Base-by-base conservation (phyloP, 129 eudicot species). In the Silybum marianum region DNA sequence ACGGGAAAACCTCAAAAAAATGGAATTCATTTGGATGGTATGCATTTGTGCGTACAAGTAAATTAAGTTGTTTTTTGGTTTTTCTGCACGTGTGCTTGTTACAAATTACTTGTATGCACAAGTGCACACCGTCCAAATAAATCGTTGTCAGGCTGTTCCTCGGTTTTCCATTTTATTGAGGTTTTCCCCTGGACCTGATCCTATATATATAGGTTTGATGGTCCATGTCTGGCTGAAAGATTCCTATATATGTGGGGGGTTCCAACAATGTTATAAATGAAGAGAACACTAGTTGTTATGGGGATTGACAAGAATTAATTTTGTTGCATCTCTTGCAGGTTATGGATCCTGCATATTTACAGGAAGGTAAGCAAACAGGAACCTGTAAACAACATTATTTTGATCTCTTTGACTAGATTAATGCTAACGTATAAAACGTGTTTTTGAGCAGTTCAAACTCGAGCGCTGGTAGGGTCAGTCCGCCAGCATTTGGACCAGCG, bases 261-360 rank as follows among this genome's bases (percentile, higher is more conserved):
- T 46, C 18, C 68, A 36, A 25, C 51, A 25, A 69, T 13, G 25
- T 44, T 12, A 12, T n/a, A 69, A 21, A 79, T 8, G 22, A 71
- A 13, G 2, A 3, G 25, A 48, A 25, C 19, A 69, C 70, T 23
- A 46, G 39, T 7, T 18, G 19, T 69, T 28, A 51, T 46, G 32
- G 28, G 19, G 46, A 78, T 44, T 26, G 2, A 25, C 26, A 70
- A 58, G 9, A 30, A 32, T 21, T 21, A 30, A 32, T 21, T 21
- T 22, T 21, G 8, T 74, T 63, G 34, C 46, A 13, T 51, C 14
- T 71, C 72, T 80, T 78, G 84, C 87, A 94, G 97, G 98, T 81
- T 90, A 91, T 72, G 97, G 98, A 79, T 87, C 92, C 30, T 94
- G 98, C 87, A 83, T 51, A 85, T 94, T 88, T 88, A 87, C 86